A percentile compares a stretch with the other conserved stretches of the same genome.
These are phyloP conservation scores for Suillus cothurnatus DNA, from an alignment of 768 basidiomycete species.

Conservation along the genomic window DNA sequence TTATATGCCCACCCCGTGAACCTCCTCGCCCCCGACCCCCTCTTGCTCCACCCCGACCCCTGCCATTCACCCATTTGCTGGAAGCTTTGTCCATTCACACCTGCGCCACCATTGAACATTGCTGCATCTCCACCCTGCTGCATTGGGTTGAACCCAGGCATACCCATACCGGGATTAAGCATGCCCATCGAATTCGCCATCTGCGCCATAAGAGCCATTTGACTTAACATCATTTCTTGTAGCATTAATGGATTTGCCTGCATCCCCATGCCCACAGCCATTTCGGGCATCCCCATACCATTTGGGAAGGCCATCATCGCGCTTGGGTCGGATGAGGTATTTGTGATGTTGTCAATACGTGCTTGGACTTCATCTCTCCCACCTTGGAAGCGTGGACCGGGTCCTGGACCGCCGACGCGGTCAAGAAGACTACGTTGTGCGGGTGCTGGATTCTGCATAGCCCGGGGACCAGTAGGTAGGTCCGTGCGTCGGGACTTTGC, in stretches of 20 bases:
- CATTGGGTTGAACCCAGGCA: constrained; percentile 60
- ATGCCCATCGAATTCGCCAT: constrained; percentile 86
- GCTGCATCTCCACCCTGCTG: constrained; percentile 50
- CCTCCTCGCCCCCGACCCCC: constrained; percentile 49
- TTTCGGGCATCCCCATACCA: constrained; percentile 56
- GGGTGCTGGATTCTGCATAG: constrained; percentile 56
- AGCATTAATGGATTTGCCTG: constrained; percentile 71
- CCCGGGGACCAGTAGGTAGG: constrained; percentile 83
- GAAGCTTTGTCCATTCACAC: constrained; percentile 25
- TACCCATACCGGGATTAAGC: constrained; percentile 57
- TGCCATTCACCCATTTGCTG: constrained; percentile 31
- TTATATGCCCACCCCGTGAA: constrained; percentile 47
- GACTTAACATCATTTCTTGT: constrained; percentile 90
- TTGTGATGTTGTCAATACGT: constrained; percentile 77
- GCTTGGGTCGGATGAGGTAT: constrained; percentile 46
- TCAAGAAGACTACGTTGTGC: constrained; percentile 74
- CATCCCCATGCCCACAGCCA: constrained; percentile 54
- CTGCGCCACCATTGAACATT: constrained; percentile 42
- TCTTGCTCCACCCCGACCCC: constrained; percentile 49
- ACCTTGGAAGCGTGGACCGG: constrained; percentile 35
- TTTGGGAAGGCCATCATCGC: constrained; percentile 47
- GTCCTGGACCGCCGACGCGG: constrained; percentile 66
- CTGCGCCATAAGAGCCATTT: constrained; percentile 93
- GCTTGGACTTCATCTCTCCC: constrained; percentile 74
- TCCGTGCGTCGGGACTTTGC: constrained; percentile 76